Base-by-base conservation (phyloP, 2,329 filamentous ascomycete genomes). In the Cladorrhinum sp. region DNA sequence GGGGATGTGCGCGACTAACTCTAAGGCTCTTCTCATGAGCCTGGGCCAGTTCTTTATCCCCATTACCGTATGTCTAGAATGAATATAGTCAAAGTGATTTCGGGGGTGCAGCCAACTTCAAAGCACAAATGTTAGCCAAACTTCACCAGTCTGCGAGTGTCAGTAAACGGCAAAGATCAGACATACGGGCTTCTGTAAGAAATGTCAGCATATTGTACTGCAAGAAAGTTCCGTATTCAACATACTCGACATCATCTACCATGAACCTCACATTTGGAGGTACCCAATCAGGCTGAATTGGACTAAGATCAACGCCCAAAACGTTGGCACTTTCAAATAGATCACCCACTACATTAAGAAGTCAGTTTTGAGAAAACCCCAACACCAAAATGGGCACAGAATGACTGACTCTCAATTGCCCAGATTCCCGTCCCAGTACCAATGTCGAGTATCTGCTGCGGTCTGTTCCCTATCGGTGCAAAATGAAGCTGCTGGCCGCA, bases 231-330 rank as follows among this genome's bases (percentile, higher is more conserved):
- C 4, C 2, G 10, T 1, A 16, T 13, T 24, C 4, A 16, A 67
- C 65, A 0, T 64, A 67, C 69, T 86, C 83, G 24, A 81, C 79
- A 67, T 89, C 85, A 65, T 88, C 85, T 9, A 89, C 79, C 65
- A 86, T 77, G 72, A 87, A 87, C 16, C 77, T 77, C 13, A 84
- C 78, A 67, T 88, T 88, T 6, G 82, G 78, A 18, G 85, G 85
- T 12, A 87, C 78, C 72, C 75, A 79, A 25, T 72, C 72, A 1
- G 78, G 76, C 62, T 81, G 78, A 24, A 80, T 81, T 2, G 79
- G 77, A 2, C 76, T 78, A 12, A 80, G 64, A 53, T 80, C 77
- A 24, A 76, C 76, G 27, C 77, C 77, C 7, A 77, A 64, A 4
- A 79, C 72, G 41, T 71, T 75, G 3, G 78, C 72, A 51, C 70